Conservation (phyloP, 2,329 filamentous ascomycete genomes). For the Arthroderma sp. region DNA sequence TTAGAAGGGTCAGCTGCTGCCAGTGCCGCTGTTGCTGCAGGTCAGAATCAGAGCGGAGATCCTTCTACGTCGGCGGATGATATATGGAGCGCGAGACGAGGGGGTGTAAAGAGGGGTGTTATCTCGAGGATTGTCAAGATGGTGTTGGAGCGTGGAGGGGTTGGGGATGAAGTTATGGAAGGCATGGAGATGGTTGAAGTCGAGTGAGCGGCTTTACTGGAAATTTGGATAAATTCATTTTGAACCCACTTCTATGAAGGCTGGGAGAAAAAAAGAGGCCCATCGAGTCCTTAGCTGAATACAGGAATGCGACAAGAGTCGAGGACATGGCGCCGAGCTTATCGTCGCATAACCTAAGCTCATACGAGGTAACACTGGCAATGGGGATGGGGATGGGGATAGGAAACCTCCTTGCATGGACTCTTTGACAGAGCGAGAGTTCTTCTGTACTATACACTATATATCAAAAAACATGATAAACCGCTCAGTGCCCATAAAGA, state of each 20-base stretch:
- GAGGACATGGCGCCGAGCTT: too few relatives aligned
- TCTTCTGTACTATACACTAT: too few relatives aligned
- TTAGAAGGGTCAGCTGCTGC: slow-evolving; percentile 11
- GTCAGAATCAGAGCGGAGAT: slow-evolving; percentile 30
- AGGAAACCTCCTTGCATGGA: too few relatives aligned
- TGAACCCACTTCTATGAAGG: neutral
- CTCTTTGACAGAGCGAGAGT: too few relatives aligned
- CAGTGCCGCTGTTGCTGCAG: slow-evolving; percentile 20
- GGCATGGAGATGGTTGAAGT: slow-evolving; percentile 59
- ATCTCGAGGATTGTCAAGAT: slow-evolving; percentile 63
- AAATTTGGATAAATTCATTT: neutral
- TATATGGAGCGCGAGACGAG: slow-evolving; percentile 75
- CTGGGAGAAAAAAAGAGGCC: slow-evolving; percentile 5
- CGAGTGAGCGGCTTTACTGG: slow-evolving; percentile 27
- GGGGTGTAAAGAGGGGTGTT: slow-evolving; percentile 64
- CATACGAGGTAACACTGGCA: too few relatives aligned
- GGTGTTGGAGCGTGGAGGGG: slow-evolving; percentile 62
- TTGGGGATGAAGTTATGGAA: slow-evolving; percentile 74
- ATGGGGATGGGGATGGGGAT: too few relatives aligned
- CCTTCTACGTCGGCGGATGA: slow-evolving; percentile 44
- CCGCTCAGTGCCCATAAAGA: too few relatives aligned
- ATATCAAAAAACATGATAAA: too few relatives aligned
- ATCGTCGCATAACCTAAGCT: too few relatives aligned
- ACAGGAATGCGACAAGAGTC: too few relatives aligned
- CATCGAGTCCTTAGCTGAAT: neutral